These are phyloP conservation scores for Rhododendron ferrugineum DNA, from an alignment of 148 eudicot genomes.

Conservation along the genomic window DNA sequence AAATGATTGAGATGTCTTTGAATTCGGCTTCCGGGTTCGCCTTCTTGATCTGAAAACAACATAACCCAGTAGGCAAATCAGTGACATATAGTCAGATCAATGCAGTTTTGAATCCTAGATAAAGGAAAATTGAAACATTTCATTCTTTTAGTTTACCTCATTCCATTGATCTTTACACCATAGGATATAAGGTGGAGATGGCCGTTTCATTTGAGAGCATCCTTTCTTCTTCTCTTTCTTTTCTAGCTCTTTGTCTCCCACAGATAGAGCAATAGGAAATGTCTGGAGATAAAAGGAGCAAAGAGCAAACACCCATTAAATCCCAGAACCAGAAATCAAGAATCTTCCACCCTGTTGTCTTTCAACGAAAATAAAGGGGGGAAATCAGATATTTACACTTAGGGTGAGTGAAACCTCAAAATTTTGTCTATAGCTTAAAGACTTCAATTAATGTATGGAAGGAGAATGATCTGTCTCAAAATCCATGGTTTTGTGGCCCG, in stretches of 20 bases:
- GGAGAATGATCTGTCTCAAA: too few species aligned
- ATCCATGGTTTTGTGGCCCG: too few species aligned
- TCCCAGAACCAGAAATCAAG: not conserved
- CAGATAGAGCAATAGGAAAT: slow-evolving; percentile 41
- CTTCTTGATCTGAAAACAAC: slow-evolving; percentile 53
- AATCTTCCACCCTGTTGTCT: not conserved
- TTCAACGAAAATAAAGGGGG: not conserved
- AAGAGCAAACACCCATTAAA: not conserved
- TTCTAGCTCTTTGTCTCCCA: slow-evolving; percentile 49
- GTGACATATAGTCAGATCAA: not conserved
- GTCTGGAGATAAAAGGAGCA: slow-evolving; percentile 25
- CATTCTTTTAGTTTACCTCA: slow-evolving; percentile 43
- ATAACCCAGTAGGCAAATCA: not conserved
- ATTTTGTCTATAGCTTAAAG: too few species aligned
- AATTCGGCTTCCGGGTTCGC: slow-evolving; percentile 77
- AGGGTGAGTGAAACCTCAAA: not conserved
- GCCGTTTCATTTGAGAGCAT: slow-evolving; percentile 53
- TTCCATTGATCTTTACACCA: slow-evolving; percentile 96
- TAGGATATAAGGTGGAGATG: slow-evolving; percentile 65
- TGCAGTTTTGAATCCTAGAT: not conserved
- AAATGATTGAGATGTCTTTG: slow-evolving; percentile 62
- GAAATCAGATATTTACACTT: not conserved
- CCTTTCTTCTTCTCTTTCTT: slow-evolving; percentile 73
- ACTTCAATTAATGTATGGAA: too few species aligned
- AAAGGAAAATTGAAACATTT: not conserved